Percentiles rank a stretch among this genome's conserved stretches.
phyloP scores from a whole-genome alignment of 2,329 filamentous ascomycete genomes.

The Cytospora schulzeri region DNA sequence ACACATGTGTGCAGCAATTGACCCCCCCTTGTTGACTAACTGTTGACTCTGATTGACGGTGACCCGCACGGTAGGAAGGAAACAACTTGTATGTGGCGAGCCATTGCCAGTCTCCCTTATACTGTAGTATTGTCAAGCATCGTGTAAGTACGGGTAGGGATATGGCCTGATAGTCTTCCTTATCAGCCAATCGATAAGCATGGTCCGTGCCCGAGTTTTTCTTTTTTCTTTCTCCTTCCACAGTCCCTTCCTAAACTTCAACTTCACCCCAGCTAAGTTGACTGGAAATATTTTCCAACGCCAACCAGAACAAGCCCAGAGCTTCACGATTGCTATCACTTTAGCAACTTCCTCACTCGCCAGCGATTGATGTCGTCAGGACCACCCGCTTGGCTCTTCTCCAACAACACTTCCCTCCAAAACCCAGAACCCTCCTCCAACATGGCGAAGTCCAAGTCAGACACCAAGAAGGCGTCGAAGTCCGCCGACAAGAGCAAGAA shows the following conservation, averaged over 20 bases:
- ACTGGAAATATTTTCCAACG: not conserved
- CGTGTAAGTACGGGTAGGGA: too few relatives aligned
- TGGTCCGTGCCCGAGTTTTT: not conserved
- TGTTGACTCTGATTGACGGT: too few relatives aligned
- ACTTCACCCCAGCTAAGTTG: not conserved
- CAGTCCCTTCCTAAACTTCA: not conserved
- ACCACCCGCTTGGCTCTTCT: slow-evolving; percentile 31
- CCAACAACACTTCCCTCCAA: slow-evolving; percentile 24
- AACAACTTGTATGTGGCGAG: too few relatives aligned
- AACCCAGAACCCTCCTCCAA: slow-evolving; percentile 2
- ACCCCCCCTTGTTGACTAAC: too few relatives aligned
- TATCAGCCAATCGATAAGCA: slow-evolving; percentile 1
- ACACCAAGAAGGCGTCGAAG: slow-evolving; percentile 21
- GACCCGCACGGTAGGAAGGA: too few relatives aligned
- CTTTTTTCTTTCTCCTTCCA: slow-evolving; percentile 5
- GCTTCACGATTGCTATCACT: too few relatives aligned
- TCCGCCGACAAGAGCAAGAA: too few relatives aligned
- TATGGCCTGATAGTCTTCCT: not conserved
- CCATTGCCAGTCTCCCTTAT: too few relatives aligned
- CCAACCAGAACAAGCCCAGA: too few relatives aligned
- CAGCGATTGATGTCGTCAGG: slow-evolving; percentile 27
- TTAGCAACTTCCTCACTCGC: not conserved
- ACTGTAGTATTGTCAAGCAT: too few relatives aligned
- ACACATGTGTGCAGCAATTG: too few relatives aligned
- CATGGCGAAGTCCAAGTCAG: slow-evolving; percentile 30